Evolutionary conservation across 2,329 filamentous ascomycete species (phyloP).

Genomic region (Pseudocercospora vitis): DNA sequence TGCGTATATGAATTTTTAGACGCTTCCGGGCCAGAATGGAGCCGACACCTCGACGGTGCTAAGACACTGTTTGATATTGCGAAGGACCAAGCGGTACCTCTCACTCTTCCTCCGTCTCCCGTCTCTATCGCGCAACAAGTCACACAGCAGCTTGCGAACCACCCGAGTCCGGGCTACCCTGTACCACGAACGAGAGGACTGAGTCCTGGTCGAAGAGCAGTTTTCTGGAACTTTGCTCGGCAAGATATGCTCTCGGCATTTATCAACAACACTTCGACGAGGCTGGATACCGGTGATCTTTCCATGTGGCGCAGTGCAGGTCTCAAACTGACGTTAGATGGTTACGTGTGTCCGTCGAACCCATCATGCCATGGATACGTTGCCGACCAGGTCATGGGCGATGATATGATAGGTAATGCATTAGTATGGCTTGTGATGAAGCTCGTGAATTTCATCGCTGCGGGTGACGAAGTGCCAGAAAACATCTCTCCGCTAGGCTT

Average conservation of each 20-base stretch:
- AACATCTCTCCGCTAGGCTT: conserved; percentile 43
- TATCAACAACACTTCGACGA: conserved; percentile 61
- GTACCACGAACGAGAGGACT: conserved; percentile 36
- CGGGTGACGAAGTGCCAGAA: conserved; percentile 52
- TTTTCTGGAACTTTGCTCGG: conserved; percentile 67
- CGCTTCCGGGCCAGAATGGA: conserved; percentile 62
- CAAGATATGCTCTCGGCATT: conserved; percentile 66
- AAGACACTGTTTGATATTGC: conserved; percentile 61
- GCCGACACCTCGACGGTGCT: conserved; percentile 63
- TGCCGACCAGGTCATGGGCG: conserved; percentile 54
- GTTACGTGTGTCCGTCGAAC: conserved; percentile 52
- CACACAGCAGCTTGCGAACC: conserved; percentile 20
- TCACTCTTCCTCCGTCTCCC: conserved; percentile 46
- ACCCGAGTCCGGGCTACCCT: conserved; percentile 6
- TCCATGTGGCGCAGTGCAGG: conserved; percentile 65
- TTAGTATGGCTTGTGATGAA: conserved; percentile 67
- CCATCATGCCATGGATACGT: conserved; percentile 44
- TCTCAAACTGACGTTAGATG: conserved; percentile 56
- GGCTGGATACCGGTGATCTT: conserved; percentile 63
- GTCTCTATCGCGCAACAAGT: conserved; percentile 29
- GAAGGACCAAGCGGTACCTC: conserved; percentile 51
- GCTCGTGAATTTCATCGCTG: conserved; percentile 64
- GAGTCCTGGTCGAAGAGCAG: conserved; percentile 58
- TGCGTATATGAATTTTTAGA: conserved; percentile 70
- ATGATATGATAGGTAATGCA: conserved; percentile 64